phyloP scores from a whole-genome alignment of 805 yeast species.

The Pichia pseudocactophila region DNA sequence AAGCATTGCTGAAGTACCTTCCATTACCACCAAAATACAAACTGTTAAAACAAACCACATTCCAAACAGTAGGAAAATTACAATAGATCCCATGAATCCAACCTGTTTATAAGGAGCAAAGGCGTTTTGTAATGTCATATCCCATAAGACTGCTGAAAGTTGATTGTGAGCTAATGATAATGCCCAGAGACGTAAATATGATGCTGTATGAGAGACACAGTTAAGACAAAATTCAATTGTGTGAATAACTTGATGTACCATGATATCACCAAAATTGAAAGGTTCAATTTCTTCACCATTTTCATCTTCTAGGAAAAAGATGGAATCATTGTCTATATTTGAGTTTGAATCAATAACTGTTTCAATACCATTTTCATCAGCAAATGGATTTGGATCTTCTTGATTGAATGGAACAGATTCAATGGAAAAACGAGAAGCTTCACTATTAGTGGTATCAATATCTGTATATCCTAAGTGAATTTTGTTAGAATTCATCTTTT shows the following conservation, averaged over 20 bases:
- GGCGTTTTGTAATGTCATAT: constrained; percentile 61
- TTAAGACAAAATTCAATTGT: constrained; percentile 74
- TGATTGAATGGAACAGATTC: constrained; percentile 4
- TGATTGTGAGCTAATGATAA: constrained; percentile 75
- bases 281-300: constrained; percentile 34
- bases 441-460: constrained; percentile 24
- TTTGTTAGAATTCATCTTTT: constrained; percentile 39
- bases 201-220: constrained; percentile 75
- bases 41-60: constrained; percentile 71
- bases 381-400: background rate
- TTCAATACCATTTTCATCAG: background rate
- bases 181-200: constrained; percentile 72
- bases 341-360: constrained; percentile 14
- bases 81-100: constrained; percentile 46
- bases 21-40: constrained; percentile 65
- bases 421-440: constrained; percentile 7
- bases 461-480: constrained; percentile 44
- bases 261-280: constrained; percentile 53
- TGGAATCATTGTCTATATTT: constrained; percentile 24
- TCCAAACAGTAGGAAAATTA: constrained; percentile 54
- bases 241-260: constrained; percentile 73
- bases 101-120: constrained; percentile 37
- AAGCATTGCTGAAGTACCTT: constrained; percentile 79
- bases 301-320: constrained; percentile 12
- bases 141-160: constrained; percentile 64